Evolutionary conservation across 2,329 filamentous ascomycete genomes (phyloP), one percentile per base, ranked within the genome.

Genomic region (Zymoseptoria pseudotritici): DNA sequence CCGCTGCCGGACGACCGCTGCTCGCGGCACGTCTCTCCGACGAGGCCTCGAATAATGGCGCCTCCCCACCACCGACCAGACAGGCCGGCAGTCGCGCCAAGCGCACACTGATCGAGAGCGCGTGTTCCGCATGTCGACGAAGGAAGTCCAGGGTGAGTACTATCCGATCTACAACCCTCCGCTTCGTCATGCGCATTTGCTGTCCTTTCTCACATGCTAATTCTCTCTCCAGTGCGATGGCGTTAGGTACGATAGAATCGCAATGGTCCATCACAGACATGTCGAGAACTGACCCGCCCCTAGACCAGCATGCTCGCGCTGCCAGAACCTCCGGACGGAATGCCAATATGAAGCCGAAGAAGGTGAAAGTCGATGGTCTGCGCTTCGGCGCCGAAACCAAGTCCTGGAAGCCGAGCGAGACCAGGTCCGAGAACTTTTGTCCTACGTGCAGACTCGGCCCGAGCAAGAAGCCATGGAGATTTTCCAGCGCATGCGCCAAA

Each of bases 301-400:
- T 55, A 72, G 70, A 53, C 70, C 70, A 49, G 56, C 65, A 13
- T 72, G 70, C 54, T 63, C 69, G 13, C 64, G 70, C 22, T 72
- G 70, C 51, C 65, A 66, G 49, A 65, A 66, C 31, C 57, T 71
- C 3, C 63, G 62, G 11, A 72, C 70, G n/a, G 66, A 69, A 2
- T 72, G 70, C 56, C 59, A 62, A 17, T 72, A 72, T 57, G 67
- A 72, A 55, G 70, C 70, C 21, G 69, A 72, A 55, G 70, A 70
- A 57, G 70, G 70, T 58, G 70, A 72, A 50, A 72, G 69, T 56
- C 66, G 70, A 19, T 72, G 69, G 70, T 71, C 70, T 3, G 70
- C 70, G 11, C 61, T 72, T 9, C 66, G 67, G 29, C 69, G 70
- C 21, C 67, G 68, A 22, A 72, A 69, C 56, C 65, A 69, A 26